Evolutionary conservation across 75 land plant genomes (phyloP), one percentile per base, ranked within the genome.

Genomic region (Selaginella moellendorffii): DNA sequence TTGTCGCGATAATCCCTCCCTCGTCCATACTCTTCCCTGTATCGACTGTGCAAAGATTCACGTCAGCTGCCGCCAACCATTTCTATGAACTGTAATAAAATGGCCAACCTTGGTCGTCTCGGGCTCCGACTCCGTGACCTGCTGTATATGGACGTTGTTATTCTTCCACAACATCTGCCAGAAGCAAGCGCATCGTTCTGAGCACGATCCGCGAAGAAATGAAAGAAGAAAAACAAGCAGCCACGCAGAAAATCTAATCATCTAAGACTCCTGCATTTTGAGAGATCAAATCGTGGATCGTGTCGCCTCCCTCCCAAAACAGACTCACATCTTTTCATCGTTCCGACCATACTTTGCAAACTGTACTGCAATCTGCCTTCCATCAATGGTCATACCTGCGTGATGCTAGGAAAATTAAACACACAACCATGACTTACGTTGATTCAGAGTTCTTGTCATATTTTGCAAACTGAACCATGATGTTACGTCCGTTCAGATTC

Each of bases 401-500:
- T 36, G 46, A 14, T 5, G 46, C 10, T n/a, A 36, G 14, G 46
- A 36, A 36, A 36, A 36, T 36, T 14, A 5, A 36, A 5, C n/a
- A n/a, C n/a, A n/a, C n/a, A n/a, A n/a, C n/a, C n/a, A 5, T 30
- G 29, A 78, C 91, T 79, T 67, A 87, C 91, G 83, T 87, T 17
- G 72, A 60, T 61, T 88, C 95, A 1, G 82, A 80, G 67, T 85
- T 80, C 22, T 84, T 85, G 27, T 87, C 88, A 72, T 85, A 88
- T 63, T 88, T 88, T 0, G 95, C 88, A 68, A 81, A 90, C 66
- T 90, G 90, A 63, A 90, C 97, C 73, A 74, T 80, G 14, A 90
- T 90, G 17, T 82, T 72, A 29, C 95, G 68, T 14, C 95, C 95
- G 79, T 88, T 87, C 31, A 85, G 80, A 31, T 61, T 74, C 61